These are phyloP conservation scores for Alternaria dauci DNA, from an alignment of 2,329 filamentous ascomycete genomes.

Conservation along the genomic window DNA sequence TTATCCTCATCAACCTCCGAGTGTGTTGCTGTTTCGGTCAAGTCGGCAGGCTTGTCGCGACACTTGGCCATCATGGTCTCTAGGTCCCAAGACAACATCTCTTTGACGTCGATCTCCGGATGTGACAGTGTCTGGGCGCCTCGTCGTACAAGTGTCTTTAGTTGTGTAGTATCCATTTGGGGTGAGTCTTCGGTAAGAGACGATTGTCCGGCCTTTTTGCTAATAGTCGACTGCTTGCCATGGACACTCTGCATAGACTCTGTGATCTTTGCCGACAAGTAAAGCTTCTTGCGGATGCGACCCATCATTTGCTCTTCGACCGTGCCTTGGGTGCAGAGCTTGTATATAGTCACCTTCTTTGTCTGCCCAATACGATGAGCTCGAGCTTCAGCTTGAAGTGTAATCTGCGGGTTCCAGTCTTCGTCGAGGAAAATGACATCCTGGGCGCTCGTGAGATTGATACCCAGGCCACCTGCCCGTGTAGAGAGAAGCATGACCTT, in stretches of 20 bases:
- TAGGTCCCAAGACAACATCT: constrained; percentile 67
- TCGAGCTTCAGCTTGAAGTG: constrained; percentile 63
- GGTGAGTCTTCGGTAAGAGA: constrained; percentile 58
- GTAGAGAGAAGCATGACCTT: constrained; percentile 66
- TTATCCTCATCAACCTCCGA: constrained; percentile 60
- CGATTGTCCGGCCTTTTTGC: constrained; percentile 22
- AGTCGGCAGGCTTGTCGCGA: constrained; percentile 60
- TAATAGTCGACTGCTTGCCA: constrained; percentile 39
- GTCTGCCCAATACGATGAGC: constrained; percentile 65
- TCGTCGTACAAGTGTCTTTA: constrained; percentile 64
- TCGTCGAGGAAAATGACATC: constrained; percentile 66
- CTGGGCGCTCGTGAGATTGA: constrained; percentile 63
- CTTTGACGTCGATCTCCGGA: constrained; percentile 62
- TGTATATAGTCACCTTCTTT: constrained; percentile 63
- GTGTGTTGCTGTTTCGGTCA: constrained; percentile 45
- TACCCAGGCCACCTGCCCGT: constrained; percentile 63
- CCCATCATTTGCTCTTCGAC: constrained; percentile 68
- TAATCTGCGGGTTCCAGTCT: constrained; percentile 64
- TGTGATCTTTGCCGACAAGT: constrained; percentile 67
- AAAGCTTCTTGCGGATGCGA: constrained; percentile 68
- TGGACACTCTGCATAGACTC: constrained; percentile 66
- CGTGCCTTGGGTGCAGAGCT: constrained; percentile 64
- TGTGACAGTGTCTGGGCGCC: constrained; percentile 63
- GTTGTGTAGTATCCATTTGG: constrained; percentile 60
- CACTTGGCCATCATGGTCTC: constrained; percentile 63